A percentile compares a stretch with the other conserved stretches of the same genome.
phyloP scores from a whole-genome alignment of 257 asterid genomes.

The Galeopsis tetrahit region DNA sequence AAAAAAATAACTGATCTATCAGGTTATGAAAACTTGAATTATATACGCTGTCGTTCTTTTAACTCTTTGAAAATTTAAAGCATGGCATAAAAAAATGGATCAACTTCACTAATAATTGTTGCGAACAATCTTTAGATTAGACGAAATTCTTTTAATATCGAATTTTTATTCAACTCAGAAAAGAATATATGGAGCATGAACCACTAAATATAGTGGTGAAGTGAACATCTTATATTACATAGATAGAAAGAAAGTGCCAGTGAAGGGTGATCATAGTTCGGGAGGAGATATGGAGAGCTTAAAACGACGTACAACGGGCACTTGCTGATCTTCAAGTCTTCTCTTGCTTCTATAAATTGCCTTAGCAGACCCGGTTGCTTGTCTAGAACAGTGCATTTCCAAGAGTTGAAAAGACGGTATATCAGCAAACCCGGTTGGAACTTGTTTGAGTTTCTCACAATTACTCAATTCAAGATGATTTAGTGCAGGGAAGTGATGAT shows the following conservation, averaged over 20 bases:
- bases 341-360: constrained; percentile 7
- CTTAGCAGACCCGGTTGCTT: constrained; percentile 15
- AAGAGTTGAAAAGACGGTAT: constrained; percentile 16
- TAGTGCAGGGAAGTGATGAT: constrained; percentile 22
- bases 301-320: background rate
- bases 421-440: constrained; percentile 27
- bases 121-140: too few relatives aligned
- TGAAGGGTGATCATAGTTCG: background rate
- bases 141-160: too few relatives aligned
- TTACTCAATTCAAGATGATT: constrained; percentile 38
- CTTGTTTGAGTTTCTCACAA: constrained; percentile 21
- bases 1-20: too few relatives aligned
- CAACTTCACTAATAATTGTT: too few relatives aligned
- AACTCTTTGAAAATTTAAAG: too few relatives aligned
- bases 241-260: background rate
- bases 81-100: too few relatives aligned
- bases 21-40: too few relatives aligned
- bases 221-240: background rate
- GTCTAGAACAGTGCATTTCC: constrained; percentile 12
- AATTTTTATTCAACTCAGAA: background rate
- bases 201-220: background rate
- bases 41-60: too few relatives aligned
- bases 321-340: background rate
- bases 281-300: constrained; percentile 34
- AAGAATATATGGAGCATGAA: background rate